Evolutionary conservation across 164 flowering plant genomes (phyloP).

Genomic region (Nelumbo lutea): DNA sequence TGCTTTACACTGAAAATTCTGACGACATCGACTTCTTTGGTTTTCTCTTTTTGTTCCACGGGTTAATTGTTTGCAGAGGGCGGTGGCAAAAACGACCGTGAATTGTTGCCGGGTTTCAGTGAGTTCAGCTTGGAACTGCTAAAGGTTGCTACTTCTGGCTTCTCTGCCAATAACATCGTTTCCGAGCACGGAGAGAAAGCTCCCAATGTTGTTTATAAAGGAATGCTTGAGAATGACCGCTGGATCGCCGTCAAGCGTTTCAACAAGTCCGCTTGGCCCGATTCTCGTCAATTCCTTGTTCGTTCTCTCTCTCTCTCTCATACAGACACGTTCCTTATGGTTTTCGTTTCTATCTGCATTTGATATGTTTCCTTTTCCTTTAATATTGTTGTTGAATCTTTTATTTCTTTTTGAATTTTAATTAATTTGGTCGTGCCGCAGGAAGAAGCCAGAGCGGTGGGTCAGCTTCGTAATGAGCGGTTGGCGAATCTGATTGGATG

Average conservation of each 20-base stretch:
- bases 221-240: slow-evolving; percentile 39
- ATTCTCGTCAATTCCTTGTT: slow-evolving; percentile 22
- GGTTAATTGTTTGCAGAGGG: too few relatives aligned
- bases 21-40: too few relatives aligned
- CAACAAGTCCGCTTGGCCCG: slow-evolving; percentile 52
- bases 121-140: slow-evolving; percentile 54
- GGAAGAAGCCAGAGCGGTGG: slow-evolving; percentile 66
- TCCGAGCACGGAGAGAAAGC: slow-evolving; percentile 75
- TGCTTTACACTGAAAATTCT: too few relatives aligned
- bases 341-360: too few relatives aligned
- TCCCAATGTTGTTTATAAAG: slow-evolving; percentile 65
- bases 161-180: slow-evolving; percentile 52
- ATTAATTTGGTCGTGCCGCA: slow-evolving; percentile 15
- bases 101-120: slow-evolving; percentile 31
- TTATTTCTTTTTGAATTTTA: not conserved
- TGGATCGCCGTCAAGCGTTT: slow-evolving; percentile 65
- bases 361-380: too few relatives aligned
- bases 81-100: slow-evolving; percentile 28
- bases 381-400: not conserved
- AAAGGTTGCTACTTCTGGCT: slow-evolving; percentile 45
- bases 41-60: too few relatives aligned
- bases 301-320: not conserved
- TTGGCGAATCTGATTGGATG: slow-evolving; percentile 60
- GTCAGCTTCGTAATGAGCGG: slow-evolving; percentile 46
- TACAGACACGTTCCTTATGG: too few relatives aligned